Conservation (phyloP, 2,329 filamentous ascomycete genomes). For the Clarireedia sp. region DNA sequence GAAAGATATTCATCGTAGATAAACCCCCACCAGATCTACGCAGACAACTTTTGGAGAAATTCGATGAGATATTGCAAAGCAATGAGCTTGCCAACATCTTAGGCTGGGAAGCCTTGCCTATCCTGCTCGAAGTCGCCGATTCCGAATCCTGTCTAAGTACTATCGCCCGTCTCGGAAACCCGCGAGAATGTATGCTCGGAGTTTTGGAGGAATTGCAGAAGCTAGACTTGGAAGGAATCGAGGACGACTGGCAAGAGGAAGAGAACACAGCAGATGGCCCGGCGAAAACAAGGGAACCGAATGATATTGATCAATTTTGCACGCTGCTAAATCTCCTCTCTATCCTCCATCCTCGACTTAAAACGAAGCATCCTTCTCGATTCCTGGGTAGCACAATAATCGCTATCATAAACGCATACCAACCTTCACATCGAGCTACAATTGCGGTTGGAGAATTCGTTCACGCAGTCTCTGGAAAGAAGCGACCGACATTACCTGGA, state of each 20-base stretch:
- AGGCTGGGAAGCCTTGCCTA: slow-evolving; percentile 75
- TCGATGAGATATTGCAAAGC: slow-evolving; percentile 64
- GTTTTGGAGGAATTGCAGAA: slow-evolving; percentile 64
- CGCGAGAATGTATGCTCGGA: slow-evolving; percentile 73
- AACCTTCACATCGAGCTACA: slow-evolving; percentile 55
- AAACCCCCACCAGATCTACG: neutral
- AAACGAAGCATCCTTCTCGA: slow-evolving; percentile 68
- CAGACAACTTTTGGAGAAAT: slow-evolving; percentile 45
- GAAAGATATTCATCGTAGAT: neutral
- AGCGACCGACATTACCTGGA: slow-evolving; percentile 54
- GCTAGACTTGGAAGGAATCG: slow-evolving; percentile 39
- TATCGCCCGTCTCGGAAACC: slow-evolving; percentile 70
- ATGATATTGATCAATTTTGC: slow-evolving; percentile 48
- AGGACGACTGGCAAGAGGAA: slow-evolving; percentile 21
- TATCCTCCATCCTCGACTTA: slow-evolving; percentile 65
- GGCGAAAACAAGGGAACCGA: slow-evolving; percentile 12
- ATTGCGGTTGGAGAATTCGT: slow-evolving; percentile 65
- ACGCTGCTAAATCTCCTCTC: slow-evolving; percentile 63
- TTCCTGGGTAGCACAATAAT: slow-evolving; percentile 73
- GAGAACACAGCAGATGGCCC: slow-evolving; percentile 17
- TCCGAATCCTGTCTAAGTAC: slow-evolving; percentile 66
- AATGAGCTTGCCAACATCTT: slow-evolving; percentile 62
- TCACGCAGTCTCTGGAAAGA: slow-evolving; percentile 58
- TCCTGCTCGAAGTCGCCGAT: slow-evolving; percentile 59
- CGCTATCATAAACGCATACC: slow-evolving; percentile 60